A percentile compares a stretch with the other conserved stretches of the same genome.
phyloP scores from a whole-genome alignment of 78 protist genomes.

The Monosiga brevicollis region DNA sequence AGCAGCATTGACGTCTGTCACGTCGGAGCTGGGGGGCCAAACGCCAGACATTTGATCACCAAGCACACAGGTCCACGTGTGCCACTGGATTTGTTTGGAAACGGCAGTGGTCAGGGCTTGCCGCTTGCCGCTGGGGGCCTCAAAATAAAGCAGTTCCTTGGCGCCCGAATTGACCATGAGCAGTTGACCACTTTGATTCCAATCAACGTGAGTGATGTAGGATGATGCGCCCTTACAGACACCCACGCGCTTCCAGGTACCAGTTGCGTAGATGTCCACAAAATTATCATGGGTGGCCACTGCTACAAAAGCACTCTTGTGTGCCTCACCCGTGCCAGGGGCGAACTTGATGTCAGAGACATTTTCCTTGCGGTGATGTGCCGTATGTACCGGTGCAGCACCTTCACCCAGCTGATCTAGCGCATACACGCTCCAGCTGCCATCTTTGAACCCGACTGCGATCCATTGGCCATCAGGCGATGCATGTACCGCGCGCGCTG shows the following conservation, averaged over 20 bases:
- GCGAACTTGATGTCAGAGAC: not conserved
- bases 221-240: not conserved
- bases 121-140: not conserved
- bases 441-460: not conserved
- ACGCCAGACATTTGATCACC: constrained; percentile 20
- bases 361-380: not conserved
- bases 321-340: not conserved
- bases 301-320: not conserved
- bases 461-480: no score
- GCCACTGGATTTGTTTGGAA: constrained; percentile 6
- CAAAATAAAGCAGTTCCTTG: not conserved
- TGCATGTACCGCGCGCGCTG: not conserved
- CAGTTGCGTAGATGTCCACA: not conserved
- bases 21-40: constrained; percentile 23
- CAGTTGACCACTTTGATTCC: constrained; percentile 6
- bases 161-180: constrained; percentile 5
- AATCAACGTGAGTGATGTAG: constrained; percentile 17
- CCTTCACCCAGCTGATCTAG: not conserved
- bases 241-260: not conserved
- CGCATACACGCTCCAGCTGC: no score
- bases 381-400: not conserved
- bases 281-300: not conserved
- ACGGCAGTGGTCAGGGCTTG: not conserved
- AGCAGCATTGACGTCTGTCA: constrained; percentile 22
- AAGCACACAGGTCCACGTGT: constrained; percentile 14